Conservation (phyloP, 1,284 basidiomycete species). For the Cryptococcus wingfieldii region DNA sequence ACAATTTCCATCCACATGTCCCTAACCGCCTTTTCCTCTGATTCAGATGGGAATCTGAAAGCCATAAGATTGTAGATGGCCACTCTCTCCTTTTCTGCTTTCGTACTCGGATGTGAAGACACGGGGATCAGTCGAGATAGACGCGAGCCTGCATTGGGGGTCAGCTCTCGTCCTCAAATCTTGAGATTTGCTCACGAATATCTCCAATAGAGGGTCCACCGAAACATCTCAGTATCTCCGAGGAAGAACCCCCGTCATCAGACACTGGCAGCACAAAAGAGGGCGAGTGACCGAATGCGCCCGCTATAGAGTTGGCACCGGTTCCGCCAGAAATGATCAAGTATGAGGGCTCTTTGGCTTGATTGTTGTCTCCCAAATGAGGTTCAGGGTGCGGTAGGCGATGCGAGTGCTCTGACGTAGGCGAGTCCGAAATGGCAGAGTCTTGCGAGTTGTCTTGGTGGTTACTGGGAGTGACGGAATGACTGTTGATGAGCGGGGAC, state of each 20-base stretch:
- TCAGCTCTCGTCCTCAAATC: neutral
- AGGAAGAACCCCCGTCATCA: constrained; percentile 53
- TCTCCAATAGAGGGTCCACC: constrained; percentile 52
- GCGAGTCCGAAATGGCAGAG: neutral
- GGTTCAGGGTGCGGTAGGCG: neutral
- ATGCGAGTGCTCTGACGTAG: neutral
- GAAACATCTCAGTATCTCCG: constrained; percentile 52
- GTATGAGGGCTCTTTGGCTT: constrained; percentile 20
- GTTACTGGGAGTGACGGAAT: too few species aligned
- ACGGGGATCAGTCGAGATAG: constrained; percentile 54
- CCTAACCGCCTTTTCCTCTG: constrained; percentile 69
- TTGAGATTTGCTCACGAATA: constrained; percentile 44
- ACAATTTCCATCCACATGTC: constrained; percentile 89
- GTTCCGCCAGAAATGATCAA: constrained; percentile 54
- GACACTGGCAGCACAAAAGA: constrained; percentile 51
- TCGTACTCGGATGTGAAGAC: constrained; percentile 16
- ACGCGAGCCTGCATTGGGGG: constrained; percentile 44
- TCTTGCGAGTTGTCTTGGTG: neutral
- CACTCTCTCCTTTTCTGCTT: constrained; percentile 45
- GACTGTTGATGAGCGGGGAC: too few species aligned
- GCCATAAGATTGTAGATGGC: constrained; percentile 72
- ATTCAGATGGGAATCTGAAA: constrained; percentile 68
- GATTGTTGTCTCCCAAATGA: neutral
- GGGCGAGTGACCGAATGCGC: constrained; percentile 51
- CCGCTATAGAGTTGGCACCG: constrained; percentile 53